Evolutionary conservation across 2,329 filamentous ascomycete species (phyloP), one percentile per base, ranked within the genome.

Genomic region (Passalora sequoiae): DNA sequence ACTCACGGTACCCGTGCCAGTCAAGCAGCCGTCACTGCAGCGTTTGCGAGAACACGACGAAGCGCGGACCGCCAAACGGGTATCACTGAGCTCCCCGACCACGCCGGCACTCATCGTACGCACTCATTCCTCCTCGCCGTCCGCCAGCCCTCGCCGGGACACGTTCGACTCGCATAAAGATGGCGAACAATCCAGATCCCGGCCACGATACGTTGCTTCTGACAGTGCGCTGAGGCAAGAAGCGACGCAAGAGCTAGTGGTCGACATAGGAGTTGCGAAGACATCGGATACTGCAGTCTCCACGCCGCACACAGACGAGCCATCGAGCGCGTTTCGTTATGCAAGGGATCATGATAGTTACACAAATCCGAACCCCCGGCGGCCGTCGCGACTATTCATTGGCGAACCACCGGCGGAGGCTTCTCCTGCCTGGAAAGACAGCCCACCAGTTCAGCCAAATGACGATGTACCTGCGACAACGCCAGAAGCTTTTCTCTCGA

Each of bases 221-320:
- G 44, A 43, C 16, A 15, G 25, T 9, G 30, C 32, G 20, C 19
- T 29, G 15, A 25, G 29, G n/a, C 24, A 52, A 21, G 43, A 27
- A 19, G 32, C 38, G 6, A 16, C 21, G 15, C 31, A 44, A 10
- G 49, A 46, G 21, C n/a, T 29, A 27, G 13, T 17, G 15, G 43
- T 32, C 12, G 44, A 45, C 28, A 70, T 71, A 49, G 68, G 69
- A 36, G 57, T 71, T 28, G 69, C 69, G 13, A 65, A 55, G 37
- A 70, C 69, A 4, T 67, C 69, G 9, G 63, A 71, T 50, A 49
- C 41, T 7, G 51, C 40, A 16, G 46, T 51, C 4, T 40, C 51
- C 13, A 44, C 48, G 20, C 38, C 43, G 24, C 40, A 36, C 20
- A 31, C 39, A 25, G 51, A 51, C 16, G 42, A 51, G 16, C 29